Evolutionary conservation across 2,329 filamentous ascomycete genomes (phyloP), one percentile per base, ranked within the genome.

Genomic region (Aspergillus proliferans): DNA sequence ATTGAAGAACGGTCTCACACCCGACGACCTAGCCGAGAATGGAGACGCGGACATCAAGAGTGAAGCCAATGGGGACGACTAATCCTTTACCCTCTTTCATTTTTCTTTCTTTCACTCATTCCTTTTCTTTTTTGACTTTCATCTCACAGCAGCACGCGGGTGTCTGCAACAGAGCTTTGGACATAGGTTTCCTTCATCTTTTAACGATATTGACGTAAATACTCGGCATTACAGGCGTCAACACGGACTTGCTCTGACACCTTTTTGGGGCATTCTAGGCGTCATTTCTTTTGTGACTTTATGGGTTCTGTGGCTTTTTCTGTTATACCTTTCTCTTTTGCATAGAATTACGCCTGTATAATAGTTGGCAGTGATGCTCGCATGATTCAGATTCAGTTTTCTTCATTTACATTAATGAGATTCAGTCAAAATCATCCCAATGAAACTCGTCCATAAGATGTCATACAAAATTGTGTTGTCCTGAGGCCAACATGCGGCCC

Each of bases 1-100:
- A 53, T 55, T 72, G 28, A 72, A 71, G 48, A 71, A 71, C 53
- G 70, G 67, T 26, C 64, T 71, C 19, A 72, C 68, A 2, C 63
- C 63, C 6, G 64, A 66, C 50, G 64, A 62, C 57, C 54, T 57
- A 15, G 51, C 55, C 1, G 64, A 60, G 9, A 52, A 62, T 41
- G 65, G 64, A 14, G 55, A 66, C 43, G 50, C 50, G 7, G 65
- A 68, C 43, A 58, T 64, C 26, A 70, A 70, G 55, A 63, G 61
- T 42, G 66, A 69, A 51, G 30, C 58, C 34, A 67, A 67, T 51
- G 64, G 58, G 30, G 64, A 68, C 46, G 48, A 49, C n/a, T 55
- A 44, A 54, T 12, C 9, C 10, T 7, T 10, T 22, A 6, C 2
- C 15, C 18, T 40, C 18, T 8, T 19, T 12, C 38, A 6, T 21